These are phyloP conservation scores for Syzygium syzygioides DNA, from an alignment of 441 rosid species.

Conservation along the genomic window DNA sequence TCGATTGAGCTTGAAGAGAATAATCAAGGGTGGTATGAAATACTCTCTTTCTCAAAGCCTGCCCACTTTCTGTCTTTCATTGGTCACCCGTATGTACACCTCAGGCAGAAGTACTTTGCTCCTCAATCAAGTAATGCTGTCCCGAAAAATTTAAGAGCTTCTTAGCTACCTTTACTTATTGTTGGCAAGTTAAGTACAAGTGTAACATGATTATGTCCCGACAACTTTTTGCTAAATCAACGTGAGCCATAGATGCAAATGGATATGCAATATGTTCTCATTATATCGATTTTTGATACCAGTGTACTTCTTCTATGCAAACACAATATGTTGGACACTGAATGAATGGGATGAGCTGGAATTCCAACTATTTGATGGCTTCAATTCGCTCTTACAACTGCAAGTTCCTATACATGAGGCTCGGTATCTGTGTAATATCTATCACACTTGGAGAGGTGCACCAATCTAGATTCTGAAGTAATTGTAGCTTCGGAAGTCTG, in stretches of 20 bases:
- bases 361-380: not conserved
- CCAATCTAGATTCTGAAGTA: not conserved
- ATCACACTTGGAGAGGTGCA: not conserved
- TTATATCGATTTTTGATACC: not conserved
- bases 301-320: not conserved
- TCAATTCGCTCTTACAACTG: not conserved
- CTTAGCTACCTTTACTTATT: not conserved
- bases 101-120: constrained; percentile 70
- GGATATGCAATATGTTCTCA: not conserved
- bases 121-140: constrained; percentile 60
- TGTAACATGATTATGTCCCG: not conserved
- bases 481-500: not conserved
- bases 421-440: not conserved
- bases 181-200: not conserved
- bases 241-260: not conserved
- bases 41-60: constrained; percentile 79
- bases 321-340: not conserved
- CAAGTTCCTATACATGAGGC: not conserved
- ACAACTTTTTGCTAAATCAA: not conserved
- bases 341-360: not conserved
- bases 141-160: constrained; percentile 26
- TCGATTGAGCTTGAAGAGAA: constrained; percentile 74
- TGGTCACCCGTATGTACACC: constrained; percentile 67
- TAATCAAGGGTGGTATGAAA: constrained; percentile 86
- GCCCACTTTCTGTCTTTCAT: constrained; percentile 73